A percentile compares a stretch with the other conserved stretches of the same genome.
Evolutionary conservation across 31 red algal genomes (phyloP).

Genomic region (Porphyra umbilicalis): DNA sequence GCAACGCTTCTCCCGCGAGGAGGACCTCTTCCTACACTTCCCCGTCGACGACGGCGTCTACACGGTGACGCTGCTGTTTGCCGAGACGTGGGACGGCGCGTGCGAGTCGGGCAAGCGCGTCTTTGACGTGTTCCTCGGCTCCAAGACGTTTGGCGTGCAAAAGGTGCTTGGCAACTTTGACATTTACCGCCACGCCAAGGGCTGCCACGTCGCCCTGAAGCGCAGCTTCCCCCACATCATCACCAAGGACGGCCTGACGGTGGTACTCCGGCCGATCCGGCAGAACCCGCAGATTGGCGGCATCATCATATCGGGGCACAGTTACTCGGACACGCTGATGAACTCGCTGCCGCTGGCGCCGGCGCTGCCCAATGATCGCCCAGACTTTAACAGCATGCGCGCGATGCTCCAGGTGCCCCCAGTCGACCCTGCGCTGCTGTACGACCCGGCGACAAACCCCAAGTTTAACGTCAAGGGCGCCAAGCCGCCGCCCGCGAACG

Average conservation of each 20-base stretch:
- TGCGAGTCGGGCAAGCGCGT: constrained; percentile 43
- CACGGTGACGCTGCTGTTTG: constrained; percentile 54
- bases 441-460: constrained; percentile 56
- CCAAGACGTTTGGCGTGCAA: constrained; percentile 44
- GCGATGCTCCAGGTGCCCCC: constrained; percentile 25
- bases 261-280: constrained; percentile 58
- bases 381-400: constrained; percentile 26
- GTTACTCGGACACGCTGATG: constrained; percentile 30
- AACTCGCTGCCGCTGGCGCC: constrained; percentile 40
- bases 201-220: constrained; percentile 22
- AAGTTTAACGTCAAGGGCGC: constrained; percentile 21
- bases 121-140: constrained; percentile 78
- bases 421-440: constrained; percentile 27
- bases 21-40: constrained; percentile 61
- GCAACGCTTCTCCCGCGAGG: constrained; percentile 49
- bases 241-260: constrained; percentile 43
- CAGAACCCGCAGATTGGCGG: constrained; percentile 82
- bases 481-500: too few relatives aligned
- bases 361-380: constrained; percentile 3
- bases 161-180: constrained; percentile 47
- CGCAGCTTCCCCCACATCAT: constrained; percentile 43
- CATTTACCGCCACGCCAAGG: constrained; percentile 34
- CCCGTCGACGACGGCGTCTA: constrained; percentile 74
- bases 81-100: constrained; percentile 76
- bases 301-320: constrained; percentile 52